Base-by-base conservation (phyloP, 495 filamentous ascomycete species). In the Talaromyces ruber region DNA sequence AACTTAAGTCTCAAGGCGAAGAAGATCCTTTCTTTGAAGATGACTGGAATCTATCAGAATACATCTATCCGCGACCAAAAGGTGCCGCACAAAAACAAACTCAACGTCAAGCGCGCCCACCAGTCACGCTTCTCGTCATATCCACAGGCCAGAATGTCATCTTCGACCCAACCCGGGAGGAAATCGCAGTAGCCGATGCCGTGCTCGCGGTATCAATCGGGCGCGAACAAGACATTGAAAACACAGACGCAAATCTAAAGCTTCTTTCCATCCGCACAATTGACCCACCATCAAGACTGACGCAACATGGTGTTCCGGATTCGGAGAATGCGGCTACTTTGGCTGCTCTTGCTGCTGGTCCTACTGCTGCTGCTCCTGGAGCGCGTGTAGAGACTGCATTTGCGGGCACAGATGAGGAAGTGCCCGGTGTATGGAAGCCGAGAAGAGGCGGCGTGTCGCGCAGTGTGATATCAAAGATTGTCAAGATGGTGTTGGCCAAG, bases 1-100 rank as follows among this genome's bases (percentile, higher is more conserved):
- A 86, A 30, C 77, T 95, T 24, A 89, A 90, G 69, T 95, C 91
- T 24, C 86, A 92, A 68, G 80, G 81, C 59, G 92, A 96, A 70
- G 94, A 99, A 76, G 95, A 99, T 68, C 95, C 95, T 2, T 86
- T 96, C 67, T 98, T 99, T 79, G 88, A 97, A 79, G 95, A 99
- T 76, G 94, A 99, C 74, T 99, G 95, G 95, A 89, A 86, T 37
- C 89, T 86, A 34, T 84, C 92, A 2, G 72, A 84, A 43, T 84
- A 86, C 57, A 79, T 99, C 22, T 99, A 93, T 76, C 84, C 89
- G 1, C 78, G 82, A 39, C 60, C 70, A 50, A 28, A 43, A 4
- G n/a, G 59, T 14, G 39, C 64, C 5, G 62, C 68, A 25, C 64
- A 71, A 60, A 30, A 57, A 32, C 28, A 30, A 57, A 25, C 6